Percentiles rank a stretch among this genome's conserved stretches.
Evolutionary conservation across 352 stramenopile genomes (phyloP).

Genomic region (Globisporangium viniferum): DNA sequence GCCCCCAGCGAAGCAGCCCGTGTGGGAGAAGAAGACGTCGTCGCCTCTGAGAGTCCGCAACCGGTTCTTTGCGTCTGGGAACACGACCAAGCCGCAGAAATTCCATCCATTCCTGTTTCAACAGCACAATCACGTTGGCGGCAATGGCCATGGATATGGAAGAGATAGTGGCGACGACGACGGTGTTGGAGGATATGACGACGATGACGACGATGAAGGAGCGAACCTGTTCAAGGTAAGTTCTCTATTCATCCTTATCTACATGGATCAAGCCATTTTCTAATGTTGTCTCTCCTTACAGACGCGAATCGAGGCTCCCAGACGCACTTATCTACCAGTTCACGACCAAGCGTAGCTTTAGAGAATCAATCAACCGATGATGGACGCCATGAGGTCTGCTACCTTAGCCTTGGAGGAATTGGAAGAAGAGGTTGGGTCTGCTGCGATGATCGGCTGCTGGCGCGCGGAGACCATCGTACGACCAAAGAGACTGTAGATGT

Average conservation of each 20-base stretch:
- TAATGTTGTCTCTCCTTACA: not conserved
- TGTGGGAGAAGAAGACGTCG: slow-evolving; percentile 23
- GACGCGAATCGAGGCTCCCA: slow-evolving; percentile 22
- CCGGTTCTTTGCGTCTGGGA: slow-evolving; percentile 22
- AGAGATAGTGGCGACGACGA: not conserved
- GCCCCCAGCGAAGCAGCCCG: slow-evolving; percentile 17
- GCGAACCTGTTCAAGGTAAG: slow-evolving; percentile 15
- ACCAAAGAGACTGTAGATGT: slow-evolving; percentile 65
- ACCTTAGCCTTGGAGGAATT: not conserved
- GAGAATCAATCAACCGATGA: slow-evolving; percentile 4
- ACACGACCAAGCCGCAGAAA: not conserved
- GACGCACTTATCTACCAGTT: slow-evolving; percentile 23
- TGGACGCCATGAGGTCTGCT: slow-evolving; percentile 3
- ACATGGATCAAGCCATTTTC: not conserved
- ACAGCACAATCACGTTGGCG: not conserved
- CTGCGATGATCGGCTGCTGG: not conserved
- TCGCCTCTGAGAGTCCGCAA: slow-evolving; percentile 40
- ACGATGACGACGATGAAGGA: slow-evolving; percentile 16
- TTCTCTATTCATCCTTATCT: slow-evolving; percentile 5
- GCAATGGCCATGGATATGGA: not conserved
- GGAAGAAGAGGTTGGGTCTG: not conserved
- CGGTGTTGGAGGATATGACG: not conserved
- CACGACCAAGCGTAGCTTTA: slow-evolving; percentile 3
- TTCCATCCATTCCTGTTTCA: not conserved
- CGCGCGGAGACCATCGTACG: slow-evolving; percentile 55